These are phyloP conservation scores for Phytopythium cucurbitacearum DNA, from an alignment of 352 stramenopile species.

Conservation along the genomic window DNA sequence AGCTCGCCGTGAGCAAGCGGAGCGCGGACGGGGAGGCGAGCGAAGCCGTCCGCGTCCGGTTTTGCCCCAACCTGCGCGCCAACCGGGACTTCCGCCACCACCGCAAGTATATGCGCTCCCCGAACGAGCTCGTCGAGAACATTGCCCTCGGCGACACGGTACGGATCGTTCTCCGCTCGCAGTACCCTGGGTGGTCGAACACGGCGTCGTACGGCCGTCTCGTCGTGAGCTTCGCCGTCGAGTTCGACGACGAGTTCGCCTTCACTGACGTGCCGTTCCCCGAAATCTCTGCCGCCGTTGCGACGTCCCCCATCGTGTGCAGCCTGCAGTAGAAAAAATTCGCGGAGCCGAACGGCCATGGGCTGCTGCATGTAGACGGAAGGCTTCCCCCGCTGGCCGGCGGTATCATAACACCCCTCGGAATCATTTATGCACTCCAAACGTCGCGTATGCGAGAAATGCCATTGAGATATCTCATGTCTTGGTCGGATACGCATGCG, in stretches of 20 bases:
- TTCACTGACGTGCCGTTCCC: conserved; percentile 35
- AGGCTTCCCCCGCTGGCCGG: not conserved
- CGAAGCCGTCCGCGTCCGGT: conserved; percentile 20
- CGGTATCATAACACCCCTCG: too few relatives aligned
- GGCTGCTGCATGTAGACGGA: not conserved
- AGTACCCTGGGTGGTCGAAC: conserved; percentile 66
- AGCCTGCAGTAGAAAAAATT: conserved; percentile 15
- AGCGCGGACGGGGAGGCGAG: conserved; percentile 6
- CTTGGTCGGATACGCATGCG: not conserved
- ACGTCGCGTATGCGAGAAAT: too few relatives aligned
- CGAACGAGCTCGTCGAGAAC: conserved; percentile 22
- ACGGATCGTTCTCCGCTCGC: conserved; percentile 51
- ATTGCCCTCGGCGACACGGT: conserved; percentile 41
- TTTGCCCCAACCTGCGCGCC: conserved; percentile 55
- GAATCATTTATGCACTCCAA: too few relatives aligned
- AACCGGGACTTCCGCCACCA: conserved; percentile 45
- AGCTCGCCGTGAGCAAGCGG: conserved; percentile 41
- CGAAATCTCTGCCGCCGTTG: conserved; percentile 10
- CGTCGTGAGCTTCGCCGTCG: conserved; percentile 36
- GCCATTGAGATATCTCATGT: too few relatives aligned
- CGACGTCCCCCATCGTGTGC: conserved; percentile 13
- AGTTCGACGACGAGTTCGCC: conserved; percentile 45
- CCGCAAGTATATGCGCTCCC: conserved; percentile 38
- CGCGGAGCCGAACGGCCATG: too few relatives aligned
- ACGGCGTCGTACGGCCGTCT: conserved; percentile 47